These are phyloP conservation scores for Neoboletus subvelutipes DNA, from an alignment of 768 basidiomycete species.

Conservation along the genomic window DNA sequence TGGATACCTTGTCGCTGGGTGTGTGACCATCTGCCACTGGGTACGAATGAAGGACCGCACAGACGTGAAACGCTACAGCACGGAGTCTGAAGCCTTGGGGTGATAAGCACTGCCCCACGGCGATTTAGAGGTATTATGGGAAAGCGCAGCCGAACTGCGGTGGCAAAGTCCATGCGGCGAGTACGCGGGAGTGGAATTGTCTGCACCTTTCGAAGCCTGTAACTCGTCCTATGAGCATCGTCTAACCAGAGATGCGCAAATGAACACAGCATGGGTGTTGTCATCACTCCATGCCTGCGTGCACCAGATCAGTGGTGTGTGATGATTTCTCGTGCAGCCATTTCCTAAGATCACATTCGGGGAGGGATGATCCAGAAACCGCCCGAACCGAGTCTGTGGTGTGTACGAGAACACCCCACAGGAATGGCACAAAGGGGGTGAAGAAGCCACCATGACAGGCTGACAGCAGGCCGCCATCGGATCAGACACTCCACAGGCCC, in stretches of 20 bases:
- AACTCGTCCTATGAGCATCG: not conserved
- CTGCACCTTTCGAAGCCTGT: not conserved
- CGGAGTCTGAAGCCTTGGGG: not conserved
- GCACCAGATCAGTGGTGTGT: not conserved
- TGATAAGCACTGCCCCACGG: conserved; percentile 8
- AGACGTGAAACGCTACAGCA: not conserved
- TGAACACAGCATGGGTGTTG: not conserved
- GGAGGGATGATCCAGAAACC: not conserved
- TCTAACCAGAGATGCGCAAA: not conserved
- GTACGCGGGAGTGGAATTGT: not conserved
- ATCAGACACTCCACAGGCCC: not conserved
- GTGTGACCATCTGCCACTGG: not conserved
- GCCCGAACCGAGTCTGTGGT: not conserved
- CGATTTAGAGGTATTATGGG: not conserved
- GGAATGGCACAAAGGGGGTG: not conserved
- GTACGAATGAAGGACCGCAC: not conserved
- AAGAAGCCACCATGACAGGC: not conserved
- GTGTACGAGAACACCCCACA: not conserved
- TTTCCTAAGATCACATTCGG: not conserved
- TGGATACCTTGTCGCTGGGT: no score
- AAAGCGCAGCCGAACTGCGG: not conserved
- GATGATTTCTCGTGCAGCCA: not conserved
- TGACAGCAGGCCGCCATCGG: not conserved
- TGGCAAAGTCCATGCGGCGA: not conserved
- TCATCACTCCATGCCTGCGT: not conserved